Evolutionary conservation across 2,329 filamentous ascomycete species (phyloP).

Genomic region (Coniochaeta ligniaria): DNA sequence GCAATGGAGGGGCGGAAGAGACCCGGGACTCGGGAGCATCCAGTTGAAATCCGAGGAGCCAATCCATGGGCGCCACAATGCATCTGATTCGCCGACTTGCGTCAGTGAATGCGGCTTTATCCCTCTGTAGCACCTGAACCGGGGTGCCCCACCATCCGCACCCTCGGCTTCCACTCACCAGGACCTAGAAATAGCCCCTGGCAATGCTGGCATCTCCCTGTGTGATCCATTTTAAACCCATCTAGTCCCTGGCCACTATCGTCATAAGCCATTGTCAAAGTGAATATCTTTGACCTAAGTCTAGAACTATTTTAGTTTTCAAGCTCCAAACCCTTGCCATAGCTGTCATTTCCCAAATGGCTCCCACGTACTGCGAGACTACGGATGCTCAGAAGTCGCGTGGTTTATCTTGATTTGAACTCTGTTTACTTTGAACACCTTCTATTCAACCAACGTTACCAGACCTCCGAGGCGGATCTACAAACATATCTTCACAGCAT

Average conservation of each 20-base stretch:
- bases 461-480: not conserved
- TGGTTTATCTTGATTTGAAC: not conserved
- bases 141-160: not conserved
- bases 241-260: not conserved
- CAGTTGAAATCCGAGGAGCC: not conserved
- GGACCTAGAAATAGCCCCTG: no score
- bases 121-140: not conserved
- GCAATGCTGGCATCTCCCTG: no score
- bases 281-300: not conserved
- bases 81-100: not conserved
- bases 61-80: not conserved
- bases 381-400: not conserved
- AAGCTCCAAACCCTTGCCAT: not conserved
- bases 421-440: no score
- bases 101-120: not conserved
- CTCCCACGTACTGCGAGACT: not conserved
- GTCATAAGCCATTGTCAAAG: not conserved
- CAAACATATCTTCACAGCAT: not conserved
- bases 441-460: not conserved
- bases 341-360: not conserved
- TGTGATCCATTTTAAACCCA: not conserved
- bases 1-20: not conserved
- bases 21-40: not conserved
- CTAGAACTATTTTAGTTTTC: not conserved
- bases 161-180: not conserved